phyloP scores from a whole-genome alignment of 2,329 filamentous ascomycete species.

The Rhytidhysteron rufulum region DNA sequence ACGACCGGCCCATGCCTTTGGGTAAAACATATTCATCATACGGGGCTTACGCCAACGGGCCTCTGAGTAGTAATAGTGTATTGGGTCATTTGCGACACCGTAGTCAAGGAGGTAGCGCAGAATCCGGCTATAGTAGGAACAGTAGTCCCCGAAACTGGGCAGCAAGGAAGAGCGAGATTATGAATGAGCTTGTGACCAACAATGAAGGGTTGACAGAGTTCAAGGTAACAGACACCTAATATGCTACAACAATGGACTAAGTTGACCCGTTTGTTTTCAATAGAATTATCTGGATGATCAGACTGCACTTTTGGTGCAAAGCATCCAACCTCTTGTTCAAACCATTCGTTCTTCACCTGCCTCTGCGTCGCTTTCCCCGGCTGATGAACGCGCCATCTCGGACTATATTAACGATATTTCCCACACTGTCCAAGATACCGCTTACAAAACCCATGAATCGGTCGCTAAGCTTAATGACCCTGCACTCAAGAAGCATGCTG shows the following conservation, averaged over 20 bases:
- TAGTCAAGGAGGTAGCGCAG: slow-evolving; percentile 34
- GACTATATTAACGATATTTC: slow-evolving; percentile 69
- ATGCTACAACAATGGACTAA: too few species aligned
- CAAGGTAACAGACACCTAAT: slow-evolving; percentile 45
- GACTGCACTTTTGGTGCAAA: slow-evolving; percentile 72
- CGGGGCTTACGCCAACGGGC: slow-evolving; percentile 17
- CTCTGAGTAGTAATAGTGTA: slow-evolving; percentile 12
- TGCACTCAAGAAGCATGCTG: slow-evolving; percentile 49
- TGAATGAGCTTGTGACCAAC: slow-evolving; percentile 20
- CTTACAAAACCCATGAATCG: slow-evolving; percentile 58
- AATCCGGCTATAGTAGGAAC: slow-evolving; percentile 28
- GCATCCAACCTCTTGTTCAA: slow-evolving; percentile 75
- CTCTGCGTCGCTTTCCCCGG: slow-evolving; percentile 14
- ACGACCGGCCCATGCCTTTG: slow-evolving; percentile 33
- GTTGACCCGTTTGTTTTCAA: too few species aligned
- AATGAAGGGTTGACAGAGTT: slow-evolving; percentile 52
- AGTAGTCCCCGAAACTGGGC: slow-evolving; percentile 24
- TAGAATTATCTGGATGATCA: slow-evolving; percentile 79
- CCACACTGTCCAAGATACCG: slow-evolving; percentile 66
- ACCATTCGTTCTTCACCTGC: slow-evolving; percentile 53
- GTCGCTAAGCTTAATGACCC: slow-evolving; percentile 46
- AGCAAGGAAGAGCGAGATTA: slow-evolving; percentile 24
- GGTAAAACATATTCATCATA: slow-evolving; percentile 20
- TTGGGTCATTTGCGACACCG: slow-evolving; percentile 21
- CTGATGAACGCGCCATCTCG: slow-evolving; percentile 50